These are phyloP conservation scores for Periconia sp. DNA, from an alignment of 2,329 filamentous ascomycete genomes.

Conservation along the genomic window DNA sequence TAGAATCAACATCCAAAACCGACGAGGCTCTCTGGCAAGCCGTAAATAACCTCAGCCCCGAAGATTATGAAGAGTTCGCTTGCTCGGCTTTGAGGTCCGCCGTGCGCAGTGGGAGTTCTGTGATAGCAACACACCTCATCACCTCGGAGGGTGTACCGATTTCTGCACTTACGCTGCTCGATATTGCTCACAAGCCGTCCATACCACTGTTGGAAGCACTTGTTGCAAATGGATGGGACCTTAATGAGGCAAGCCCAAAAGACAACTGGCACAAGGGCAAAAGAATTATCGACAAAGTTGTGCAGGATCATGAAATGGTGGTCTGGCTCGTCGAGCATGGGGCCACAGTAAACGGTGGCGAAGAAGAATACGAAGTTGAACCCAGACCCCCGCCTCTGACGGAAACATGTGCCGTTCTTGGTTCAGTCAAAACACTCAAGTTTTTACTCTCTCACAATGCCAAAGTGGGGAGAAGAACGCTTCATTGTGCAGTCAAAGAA, in stretches of 20 bases:
- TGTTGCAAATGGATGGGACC: constrained; percentile 3
- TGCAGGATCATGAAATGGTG: background rate
- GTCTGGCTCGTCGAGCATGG: constrained; percentile 5
- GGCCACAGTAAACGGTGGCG: background rate
- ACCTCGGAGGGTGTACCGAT: background rate
- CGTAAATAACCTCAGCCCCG: background rate
- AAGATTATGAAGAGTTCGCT: background rate
- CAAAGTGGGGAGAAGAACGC: background rate
- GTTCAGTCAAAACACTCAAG: background rate
- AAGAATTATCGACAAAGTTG: background rate
- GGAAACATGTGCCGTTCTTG: background rate
- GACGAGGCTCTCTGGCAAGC: background rate
- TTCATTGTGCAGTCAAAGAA: background rate
- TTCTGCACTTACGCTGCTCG: background rate
- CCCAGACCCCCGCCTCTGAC: background rate
- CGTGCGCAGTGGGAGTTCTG: background rate
- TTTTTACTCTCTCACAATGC: background rate
- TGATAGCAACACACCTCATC: background rate
- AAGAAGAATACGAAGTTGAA: background rate
- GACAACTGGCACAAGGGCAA: background rate
- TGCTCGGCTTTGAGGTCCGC: background rate
- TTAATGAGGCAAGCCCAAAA: background rate
- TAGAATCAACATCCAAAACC: background rate
- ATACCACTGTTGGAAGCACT: constrained; percentile 2
- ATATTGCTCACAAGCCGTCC: background rate